Evolutionary conservation across 2,329 filamentous ascomycete genomes (phyloP).

Genomic region (Exserohilum turcica): DNA sequence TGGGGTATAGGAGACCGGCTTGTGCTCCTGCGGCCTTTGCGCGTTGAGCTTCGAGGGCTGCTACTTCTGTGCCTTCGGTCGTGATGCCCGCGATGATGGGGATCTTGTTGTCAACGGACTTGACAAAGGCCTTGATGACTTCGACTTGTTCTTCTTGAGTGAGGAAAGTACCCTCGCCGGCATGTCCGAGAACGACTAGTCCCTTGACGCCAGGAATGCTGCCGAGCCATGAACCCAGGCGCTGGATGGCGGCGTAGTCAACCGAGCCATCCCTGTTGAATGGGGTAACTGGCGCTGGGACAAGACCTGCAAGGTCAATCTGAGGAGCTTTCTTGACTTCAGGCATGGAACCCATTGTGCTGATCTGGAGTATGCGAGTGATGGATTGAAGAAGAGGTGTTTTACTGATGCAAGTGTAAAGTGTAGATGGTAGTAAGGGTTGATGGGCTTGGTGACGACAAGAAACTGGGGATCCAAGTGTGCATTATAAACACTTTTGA

Average conservation of each 20-base stretch:
- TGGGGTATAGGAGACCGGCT: constrained; percentile 59
- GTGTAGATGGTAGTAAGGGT: neutral
- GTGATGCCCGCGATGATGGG: constrained; percentile 61
- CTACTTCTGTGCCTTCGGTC: constrained; percentile 59
- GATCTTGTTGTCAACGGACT: constrained; percentile 57
- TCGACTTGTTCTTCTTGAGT: constrained; percentile 56
- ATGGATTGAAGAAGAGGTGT: constrained; percentile 2
- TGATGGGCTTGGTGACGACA: neutral
- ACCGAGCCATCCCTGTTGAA: constrained; percentile 57
- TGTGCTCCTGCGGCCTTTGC: constrained; percentile 58
- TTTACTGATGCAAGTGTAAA: neutral
- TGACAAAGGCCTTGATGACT: constrained; percentile 60
- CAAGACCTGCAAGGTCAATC: constrained; percentile 57
- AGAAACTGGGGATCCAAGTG: neutral
- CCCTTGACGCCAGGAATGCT: constrained; percentile 59
- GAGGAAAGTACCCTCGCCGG: constrained; percentile 61
- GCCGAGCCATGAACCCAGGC: constrained; percentile 60
- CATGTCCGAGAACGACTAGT: constrained; percentile 60
- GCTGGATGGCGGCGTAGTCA: constrained; percentile 59
- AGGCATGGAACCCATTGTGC: constrained; percentile 34
- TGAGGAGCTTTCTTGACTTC: constrained; percentile 27
- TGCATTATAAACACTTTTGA: constrained; percentile 3
- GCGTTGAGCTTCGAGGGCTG: constrained; percentile 58
- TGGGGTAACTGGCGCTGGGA: constrained; percentile 59
- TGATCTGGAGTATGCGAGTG: neutral